Evolutionary conservation across 2,329 filamentous ascomycete genomes (phyloP).

Genomic region (Fusarium bulbicola): DNA sequence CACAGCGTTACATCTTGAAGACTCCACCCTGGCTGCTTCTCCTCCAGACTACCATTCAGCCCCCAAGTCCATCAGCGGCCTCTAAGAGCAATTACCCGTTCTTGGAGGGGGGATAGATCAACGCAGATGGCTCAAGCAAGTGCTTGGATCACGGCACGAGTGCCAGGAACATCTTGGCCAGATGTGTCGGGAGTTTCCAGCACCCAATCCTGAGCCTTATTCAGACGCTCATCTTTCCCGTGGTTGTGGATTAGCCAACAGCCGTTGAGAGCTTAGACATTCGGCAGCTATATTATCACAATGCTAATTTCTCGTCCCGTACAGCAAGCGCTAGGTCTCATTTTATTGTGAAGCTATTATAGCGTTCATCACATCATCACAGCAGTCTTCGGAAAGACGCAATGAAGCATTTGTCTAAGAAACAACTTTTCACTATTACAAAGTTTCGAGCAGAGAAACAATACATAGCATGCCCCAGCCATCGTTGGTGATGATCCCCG

Average conservation of each 20-base stretch:
- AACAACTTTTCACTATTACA: neutral
- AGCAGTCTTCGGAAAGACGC: neutral
- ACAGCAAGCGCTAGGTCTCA: slow-evolving; percentile 9
- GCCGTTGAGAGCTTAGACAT: slow-evolving; percentile 15
- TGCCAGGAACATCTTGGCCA: slow-evolving; percentile 36
- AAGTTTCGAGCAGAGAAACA: slow-evolving; percentile 6
- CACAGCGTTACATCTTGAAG: slow-evolving; percentile 29
- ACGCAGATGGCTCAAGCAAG: neutral
- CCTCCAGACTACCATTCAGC: slow-evolving; percentile 5
- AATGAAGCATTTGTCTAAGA: neutral
- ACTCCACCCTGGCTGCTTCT: slow-evolving; percentile 25
- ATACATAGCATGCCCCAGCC: slow-evolving; percentile 11
- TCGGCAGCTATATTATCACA: slow-evolving; percentile 33
- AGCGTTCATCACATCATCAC: neutral
- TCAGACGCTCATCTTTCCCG: slow-evolving; percentile 38
- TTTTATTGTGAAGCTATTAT: neutral
- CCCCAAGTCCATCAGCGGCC: slow-evolving; percentile 26
- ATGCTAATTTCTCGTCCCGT: slow-evolving; percentile 19
- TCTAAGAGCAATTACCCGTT: slow-evolving; percentile 24
- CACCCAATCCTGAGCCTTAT: slow-evolving; percentile 36
- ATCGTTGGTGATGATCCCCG: slow-evolving; percentile 2
- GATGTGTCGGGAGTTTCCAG: slow-evolving; percentile 17
- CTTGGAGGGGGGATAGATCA: slow-evolving; percentile 1
- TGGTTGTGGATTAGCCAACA: slow-evolving; percentile 36
- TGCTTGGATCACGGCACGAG: slow-evolving; percentile 14